Evolutionary conservation across 352 stramenopile genomes (phyloP), one percentile per base, ranked within the genome.

Genomic region (Phytophthora syringae): DNA sequence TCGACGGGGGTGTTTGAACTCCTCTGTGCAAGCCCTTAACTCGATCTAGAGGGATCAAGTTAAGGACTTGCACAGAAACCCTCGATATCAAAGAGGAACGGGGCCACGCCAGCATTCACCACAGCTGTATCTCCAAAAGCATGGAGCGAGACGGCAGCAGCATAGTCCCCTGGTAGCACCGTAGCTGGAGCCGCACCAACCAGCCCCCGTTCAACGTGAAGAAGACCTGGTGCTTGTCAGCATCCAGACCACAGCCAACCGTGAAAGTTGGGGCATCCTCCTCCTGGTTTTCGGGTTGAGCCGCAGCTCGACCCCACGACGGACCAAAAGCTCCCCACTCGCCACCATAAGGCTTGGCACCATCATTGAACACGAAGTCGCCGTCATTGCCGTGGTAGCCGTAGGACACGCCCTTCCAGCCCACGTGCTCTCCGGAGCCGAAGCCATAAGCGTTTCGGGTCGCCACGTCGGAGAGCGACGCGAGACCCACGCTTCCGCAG

Each of bases 51-150:
- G 15, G 37, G 52, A 66, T 37, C 49, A 49, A 77, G 60, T 47
- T 88, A 90, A 80, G 72, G 84, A 82, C 85, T 93, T 92, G 84
- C 85, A 94, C 88, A 96, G 71, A 90, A 94, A 89, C 73, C 79
- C 65, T 96, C 86, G 67, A 96, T 84, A 66, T 93, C 83, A 76
- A 92, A 94, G 55, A 70, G 55, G 66, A 94, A 96, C 27, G 83
- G 81, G 21, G 77, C 83, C 43, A 74, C 68, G 34, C 88, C 88
- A n/a, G 76, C 70, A 61, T 96, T 94, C 45, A 96, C 61, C 45
- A 86, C 65, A 18, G 80, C 86, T 70, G 72, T 43, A 60, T 96
- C 88, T 15, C 77, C 76, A 68, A 89, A 94, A 32, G 76, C 75
- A 57, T 96, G 83, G 24, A 96, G 80, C 66, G 88, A 91, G 56